Conservation (phyloP, 768 basidiomycete species). For the Sarcodon sp. region DNA sequence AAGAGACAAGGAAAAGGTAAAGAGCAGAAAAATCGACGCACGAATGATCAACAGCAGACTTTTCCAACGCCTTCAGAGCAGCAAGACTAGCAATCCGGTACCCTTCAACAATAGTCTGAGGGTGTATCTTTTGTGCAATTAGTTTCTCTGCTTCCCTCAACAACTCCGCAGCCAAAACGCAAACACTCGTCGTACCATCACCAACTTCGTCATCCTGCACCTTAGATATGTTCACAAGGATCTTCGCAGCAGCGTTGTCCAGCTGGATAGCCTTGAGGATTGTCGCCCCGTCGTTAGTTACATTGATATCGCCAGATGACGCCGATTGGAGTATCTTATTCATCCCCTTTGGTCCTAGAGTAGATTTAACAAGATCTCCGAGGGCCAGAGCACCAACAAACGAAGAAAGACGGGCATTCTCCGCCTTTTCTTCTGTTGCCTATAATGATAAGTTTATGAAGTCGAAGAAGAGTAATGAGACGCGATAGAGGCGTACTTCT, state of each 20-base stretch:
- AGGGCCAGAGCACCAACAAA: slow-evolving; percentile 96
- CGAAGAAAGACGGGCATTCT: slow-evolving; percentile 95
- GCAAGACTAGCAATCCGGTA: slow-evolving; percentile 85
- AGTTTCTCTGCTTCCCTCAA: slow-evolving; percentile 92
- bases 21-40: slow-evolving; percentile 23
- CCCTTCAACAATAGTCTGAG: slow-evolving; percentile 96
- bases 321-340: slow-evolving; percentile 97
- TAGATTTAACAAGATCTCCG: slow-evolving; percentile 97
- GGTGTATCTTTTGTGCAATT: slow-evolving; percentile 87
- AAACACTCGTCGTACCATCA: slow-evolving; percentile 88
- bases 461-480: not conserved
- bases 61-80: slow-evolving; percentile 76
- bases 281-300: slow-evolving; percentile 98
- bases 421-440: slow-evolving; percentile 92
- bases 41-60: slow-evolving; percentile 75
- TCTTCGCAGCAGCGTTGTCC: slow-evolving; percentile 98
- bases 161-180: slow-evolving; percentile 85
- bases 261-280: slow-evolving; percentile 96
- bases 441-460: slow-evolving; percentile 12
- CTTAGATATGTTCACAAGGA: slow-evolving; percentile 98
- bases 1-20: not conserved
- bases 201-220: slow-evolving; percentile 99
- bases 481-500: slow-evolving; percentile 26
- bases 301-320: slow-evolving; percentile 84
- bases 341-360: slow-evolving; percentile 98